Evolutionary conservation across 148 eudicot species (phyloP), one percentile per base, ranked within the genome.

Genomic region (Rhododendron vialii): DNA sequence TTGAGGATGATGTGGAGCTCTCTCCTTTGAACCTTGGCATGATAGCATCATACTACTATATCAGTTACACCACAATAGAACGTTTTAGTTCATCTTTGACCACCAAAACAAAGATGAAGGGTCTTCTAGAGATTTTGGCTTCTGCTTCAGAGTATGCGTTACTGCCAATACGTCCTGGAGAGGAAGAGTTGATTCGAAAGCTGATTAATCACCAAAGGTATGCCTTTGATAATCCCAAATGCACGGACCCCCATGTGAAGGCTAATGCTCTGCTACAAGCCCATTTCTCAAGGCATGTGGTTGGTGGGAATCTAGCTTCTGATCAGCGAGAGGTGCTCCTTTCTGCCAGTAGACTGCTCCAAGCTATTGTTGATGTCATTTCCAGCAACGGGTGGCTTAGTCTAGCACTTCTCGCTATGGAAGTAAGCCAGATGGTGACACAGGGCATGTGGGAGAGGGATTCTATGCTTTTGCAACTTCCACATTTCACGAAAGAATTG

Each of bases 391-490:
- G 97, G 22, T 96, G 99, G 98, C 95, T 96, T 63, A 93, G 87
- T 77, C 91, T 95, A 36, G 99, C 97, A 67, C 94, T 96, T 80
- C 95, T 94, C 36, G 94, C 97, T 3, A 95, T 96, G 98, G 99
- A 96, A 77, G 95, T 96, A 85, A 93, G 98, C 89, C 99, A 96
- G 89, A 96, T 96, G 99, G 96, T 93, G 82, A 95, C 98, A 15
- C 99, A 96, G 80, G 99, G 98, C 33, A 95, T 96, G 97, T 96
- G 99, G 99, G 98, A 95, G 87, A 92, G 98, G 20, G 99, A 96
- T 80, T 95, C 99, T 78, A 92, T 94, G 93, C 99, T 96, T 41
- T 90, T 96, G 81, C 99, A 96, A 85, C 93, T 96, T 69, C 98
- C 97, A 15, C 92, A 95, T 86, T 94, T 95, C 91, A 93, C 93